Evolutionary conservation across 1,284 basidiomycete species (phyloP), one percentile per base, ranked within the genome.

Genomic region (Abortiporus biennis): DNA sequence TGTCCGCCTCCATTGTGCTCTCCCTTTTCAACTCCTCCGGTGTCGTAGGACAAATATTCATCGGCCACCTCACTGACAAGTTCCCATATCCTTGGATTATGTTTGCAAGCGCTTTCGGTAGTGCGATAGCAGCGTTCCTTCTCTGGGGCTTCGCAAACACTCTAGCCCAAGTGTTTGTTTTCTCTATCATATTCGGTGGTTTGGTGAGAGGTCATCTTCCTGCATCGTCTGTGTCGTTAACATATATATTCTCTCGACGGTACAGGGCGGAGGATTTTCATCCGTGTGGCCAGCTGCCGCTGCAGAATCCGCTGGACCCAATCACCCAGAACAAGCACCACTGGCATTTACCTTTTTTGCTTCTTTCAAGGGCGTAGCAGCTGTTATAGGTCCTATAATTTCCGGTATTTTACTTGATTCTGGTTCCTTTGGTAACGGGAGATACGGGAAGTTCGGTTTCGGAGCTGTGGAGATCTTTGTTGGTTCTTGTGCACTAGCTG

Each of bases 391-490:
- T 4, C 56, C 54, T 23, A 48, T 58, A 43, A 38, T 56, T 23
- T 54, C 56, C 31, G 56, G 54, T 19, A n/a, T 56, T 21, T 48
- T 58, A 23, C 49, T 55, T 23, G 48, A 54, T 33, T 47, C 51
- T 3, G 54, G 56, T 16, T 49, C 45, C 32, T 33, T 47, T 8
- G 32, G 44, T 6, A 43, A 46, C 16, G 36, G 40, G 3, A 8
- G 27, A 9, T 58, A 56, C 35, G 57, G 55, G 4, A 35, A 40
- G 31, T 49, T 48, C 12, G 57, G 57, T 8, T 58, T 56, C 38
- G 52, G 52, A 17, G 43, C 50, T 2, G 48, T 58, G 25, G 57
- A 58, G 46, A 52, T 58, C n/a, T 58, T 58, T 44, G 57, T 58
- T 6, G 57, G 57, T 2, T 49, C 50, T 2, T 55, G 53, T 30